Evolutionary conservation across 495 filamentous ascomycete species (phyloP), one percentile per base, ranked within the genome.

Genomic region (Choiromyces venosus): DNA sequence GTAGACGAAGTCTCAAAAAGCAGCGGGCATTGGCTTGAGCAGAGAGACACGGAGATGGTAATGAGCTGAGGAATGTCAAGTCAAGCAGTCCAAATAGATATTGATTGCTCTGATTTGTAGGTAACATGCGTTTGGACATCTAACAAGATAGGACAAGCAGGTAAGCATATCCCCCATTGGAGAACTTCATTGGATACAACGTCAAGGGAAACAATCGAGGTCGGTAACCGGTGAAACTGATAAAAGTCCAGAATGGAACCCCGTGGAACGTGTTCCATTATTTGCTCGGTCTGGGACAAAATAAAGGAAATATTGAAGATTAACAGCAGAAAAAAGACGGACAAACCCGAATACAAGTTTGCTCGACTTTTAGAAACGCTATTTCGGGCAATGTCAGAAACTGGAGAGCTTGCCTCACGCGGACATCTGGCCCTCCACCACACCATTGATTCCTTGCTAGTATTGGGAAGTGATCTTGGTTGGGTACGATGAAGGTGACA

Each of bases 161-260:
- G 46, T 65, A 70, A 69, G 52, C 33, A 42, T 39, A 67, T 39
- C 18, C 39, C 52, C 65, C 39, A 25, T 19, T 37, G 18, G 21
- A 46, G 37, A 65, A 38, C 38, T 69, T 66, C 40, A 35, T 14
- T 37, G n/a, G 36, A 46, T 35, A 44, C 38, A 46, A 46, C 69
- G 29, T 74, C 38, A 40, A 56, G 52, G 40, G 36, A 74, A 76
- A 76, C 74, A 74, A 70, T 44, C 67, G 10, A 67, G 64, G 61
- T 25, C 39, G 73, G 67, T 42, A 66, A 9, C 71, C 37, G 66
- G 66, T 39, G 61, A 74, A 40, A n/a, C 72, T 37, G 52, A 73
- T 35, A 69, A 70, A 40, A 40, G 40, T 33, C 29, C 21, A 37
- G 67, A 36, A 71, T 21, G 67, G 52, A 61, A 14, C 25, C 25